Conservation (phyloP, 345 rosid species). For the Dipteronia sinensis region DNA sequence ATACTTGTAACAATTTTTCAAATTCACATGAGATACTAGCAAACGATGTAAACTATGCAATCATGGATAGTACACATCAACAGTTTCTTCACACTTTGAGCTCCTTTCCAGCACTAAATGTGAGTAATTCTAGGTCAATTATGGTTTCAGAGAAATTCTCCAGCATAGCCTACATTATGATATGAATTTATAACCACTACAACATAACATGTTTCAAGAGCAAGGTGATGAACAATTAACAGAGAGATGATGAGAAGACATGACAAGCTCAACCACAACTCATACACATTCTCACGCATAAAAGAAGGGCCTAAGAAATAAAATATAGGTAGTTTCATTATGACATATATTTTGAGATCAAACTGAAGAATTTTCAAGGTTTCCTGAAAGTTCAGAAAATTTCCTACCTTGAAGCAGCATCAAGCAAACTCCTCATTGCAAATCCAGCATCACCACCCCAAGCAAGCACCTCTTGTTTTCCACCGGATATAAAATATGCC, state of each 20-base stretch:
- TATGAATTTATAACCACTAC: not conserved
- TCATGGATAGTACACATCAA: not conserved
- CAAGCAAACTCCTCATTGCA: slow-evolving; percentile 89
- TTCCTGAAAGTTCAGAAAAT: slow-evolving; percentile 12
- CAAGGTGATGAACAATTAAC: not conserved
- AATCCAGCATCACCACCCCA: slow-evolving; percentile 83
- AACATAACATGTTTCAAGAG: not conserved
- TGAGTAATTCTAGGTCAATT: not conserved
- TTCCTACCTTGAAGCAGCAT: slow-evolving; percentile 81
- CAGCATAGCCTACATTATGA: not conserved
- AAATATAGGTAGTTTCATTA: not conserved
- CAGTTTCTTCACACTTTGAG: not conserved
- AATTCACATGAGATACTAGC: not conserved
- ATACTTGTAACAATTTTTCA: not conserved
- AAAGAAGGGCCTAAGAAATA: not conserved
- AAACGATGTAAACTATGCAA: not conserved
- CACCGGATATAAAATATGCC: slow-evolving; percentile 77
- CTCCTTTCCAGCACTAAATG: not conserved
- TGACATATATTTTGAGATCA: not conserved
- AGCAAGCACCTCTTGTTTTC: slow-evolving; percentile 68
- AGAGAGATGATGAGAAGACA: not conserved
- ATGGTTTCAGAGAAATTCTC: not conserved
- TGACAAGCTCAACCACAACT: not conserved
- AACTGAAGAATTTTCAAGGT: not conserved
- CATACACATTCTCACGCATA: not conserved